Conservation (phyloP, 2,329 filamentous ascomycete species). For the Fusarium sp. region DNA sequence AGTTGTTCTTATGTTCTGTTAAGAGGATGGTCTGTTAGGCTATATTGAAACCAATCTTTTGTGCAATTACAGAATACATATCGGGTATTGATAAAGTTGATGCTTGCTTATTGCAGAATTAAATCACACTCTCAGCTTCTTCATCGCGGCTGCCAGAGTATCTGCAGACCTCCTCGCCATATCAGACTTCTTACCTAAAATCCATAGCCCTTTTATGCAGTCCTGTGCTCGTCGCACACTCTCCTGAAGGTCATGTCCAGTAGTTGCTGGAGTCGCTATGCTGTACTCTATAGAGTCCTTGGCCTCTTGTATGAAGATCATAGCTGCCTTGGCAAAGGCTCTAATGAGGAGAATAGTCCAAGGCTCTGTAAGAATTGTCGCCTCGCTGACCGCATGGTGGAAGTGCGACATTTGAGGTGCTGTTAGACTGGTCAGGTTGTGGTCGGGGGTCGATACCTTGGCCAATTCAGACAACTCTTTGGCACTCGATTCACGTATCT, state of each 20-base stretch:
- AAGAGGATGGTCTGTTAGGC: neutral
- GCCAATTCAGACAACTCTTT: slow-evolving; percentile 61
- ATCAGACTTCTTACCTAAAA: slow-evolving; percentile 66
- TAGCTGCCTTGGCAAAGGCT: slow-evolving; percentile 61
- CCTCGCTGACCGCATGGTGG: slow-evolving; percentile 64
- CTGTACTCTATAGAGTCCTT: slow-evolving; percentile 39
- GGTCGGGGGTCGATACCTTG: slow-evolving; percentile 54
- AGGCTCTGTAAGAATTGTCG: slow-evolving; percentile 66
- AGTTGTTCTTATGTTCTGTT: neutral
- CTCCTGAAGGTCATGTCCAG: slow-evolving; percentile 42
- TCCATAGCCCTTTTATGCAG: slow-evolving; percentile 64
- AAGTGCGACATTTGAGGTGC: slow-evolving; percentile 54
- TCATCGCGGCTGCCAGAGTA: slow-evolving; percentile 27
- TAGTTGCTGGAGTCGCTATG: slow-evolving; percentile 32
- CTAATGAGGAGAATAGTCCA: slow-evolving; percentile 68
- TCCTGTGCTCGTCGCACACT: slow-evolving; percentile 55
- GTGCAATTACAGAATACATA: neutral
- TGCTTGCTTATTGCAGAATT: neutral
- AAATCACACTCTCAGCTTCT: slow-evolving; percentile 16
- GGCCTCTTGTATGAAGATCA: slow-evolving; percentile 51
- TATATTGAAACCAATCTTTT: neutral
- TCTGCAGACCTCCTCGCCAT: slow-evolving; percentile 49
- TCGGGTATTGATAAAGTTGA: neutral
- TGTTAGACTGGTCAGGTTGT: slow-evolving; percentile 13
- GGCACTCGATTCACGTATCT: slow-evolving; percentile 57